Percentiles rank a stretch among this genome's conserved stretches.
These are phyloP conservation scores for Kentomonas sorsogonicus DNA, from an alignment of 208 protist genomes.

Conservation along the genomic window DNA sequence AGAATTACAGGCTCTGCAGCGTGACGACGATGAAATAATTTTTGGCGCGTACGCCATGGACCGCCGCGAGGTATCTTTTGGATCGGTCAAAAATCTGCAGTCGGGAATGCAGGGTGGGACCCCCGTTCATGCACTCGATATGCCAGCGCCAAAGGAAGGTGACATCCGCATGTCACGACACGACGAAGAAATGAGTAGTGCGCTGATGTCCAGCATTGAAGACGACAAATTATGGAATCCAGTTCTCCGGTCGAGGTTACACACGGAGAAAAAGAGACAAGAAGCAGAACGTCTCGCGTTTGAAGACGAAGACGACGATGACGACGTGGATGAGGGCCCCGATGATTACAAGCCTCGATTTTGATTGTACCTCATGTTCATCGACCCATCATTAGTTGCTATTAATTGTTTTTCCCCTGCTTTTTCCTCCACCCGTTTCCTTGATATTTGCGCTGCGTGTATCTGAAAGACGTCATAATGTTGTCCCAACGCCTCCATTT, in stretches of 20 bases:
- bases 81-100: constrained; percentile 67
- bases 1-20: constrained; percentile 77
- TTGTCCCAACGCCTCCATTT: too few species aligned
- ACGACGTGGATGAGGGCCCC: not conserved
- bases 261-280: constrained; percentile 44
- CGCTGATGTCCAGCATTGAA: constrained; percentile 87
- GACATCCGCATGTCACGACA: constrained; percentile 69
- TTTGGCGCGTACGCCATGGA: constrained; percentile 75
- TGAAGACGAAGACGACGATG: constrained; percentile 76
- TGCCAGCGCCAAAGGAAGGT: constrained; percentile 64
- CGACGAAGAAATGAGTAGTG: constrained; percentile 81
- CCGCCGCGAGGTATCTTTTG: constrained; percentile 56
- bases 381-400: not conserved
- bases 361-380: not conserved
- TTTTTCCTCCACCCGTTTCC: not conserved
- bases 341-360: not conserved
- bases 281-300: constrained; percentile 74
- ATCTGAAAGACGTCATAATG: too few species aligned
- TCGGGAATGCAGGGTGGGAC: constrained; percentile 78
- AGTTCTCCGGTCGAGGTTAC: constrained; percentile 59
- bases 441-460: too few species aligned
- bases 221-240: constrained; percentile 91
- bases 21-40: constrained; percentile 71
- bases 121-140: constrained; percentile 74
- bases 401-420: not conserved